Evolutionary conservation across 352 stramenopile genomes (phyloP).

Genomic region (Aphanomyces invadans): DNA sequence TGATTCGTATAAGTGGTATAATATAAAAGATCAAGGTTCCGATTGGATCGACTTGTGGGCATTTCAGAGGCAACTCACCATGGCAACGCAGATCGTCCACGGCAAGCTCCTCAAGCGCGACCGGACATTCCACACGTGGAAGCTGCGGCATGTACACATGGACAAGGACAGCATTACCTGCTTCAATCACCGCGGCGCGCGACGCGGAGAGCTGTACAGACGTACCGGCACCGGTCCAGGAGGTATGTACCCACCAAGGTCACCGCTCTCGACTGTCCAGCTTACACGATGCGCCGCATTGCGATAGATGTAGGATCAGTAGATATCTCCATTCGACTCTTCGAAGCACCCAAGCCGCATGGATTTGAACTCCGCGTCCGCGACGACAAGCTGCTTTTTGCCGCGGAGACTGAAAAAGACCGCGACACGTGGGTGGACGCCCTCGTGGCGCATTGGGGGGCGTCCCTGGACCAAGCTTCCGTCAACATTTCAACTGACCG

Average conservation of each 20-base stretch:
- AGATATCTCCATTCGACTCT: slow-evolving; percentile 57
- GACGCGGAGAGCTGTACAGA: slow-evolving; percentile 4
- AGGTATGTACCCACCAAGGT: background rate
- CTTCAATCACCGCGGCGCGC: slow-evolving; percentile 9
- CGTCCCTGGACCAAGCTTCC: slow-evolving; percentile 5
- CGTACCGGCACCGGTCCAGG: background rate
- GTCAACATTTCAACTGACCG: slow-evolving; percentile 20
- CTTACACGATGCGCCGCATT: background rate
- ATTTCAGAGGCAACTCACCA: background rate
- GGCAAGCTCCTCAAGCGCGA: slow-evolving; percentile 54
- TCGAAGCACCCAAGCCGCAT: slow-evolving; percentile 61
- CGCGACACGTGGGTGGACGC: slow-evolving; percentile 71
- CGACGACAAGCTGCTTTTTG: slow-evolving; percentile 71
- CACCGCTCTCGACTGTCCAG: background rate
- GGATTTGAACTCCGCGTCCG: slow-evolving; percentile 70
- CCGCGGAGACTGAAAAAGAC: slow-evolving; percentile 58
- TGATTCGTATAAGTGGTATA: too few relatives aligned
- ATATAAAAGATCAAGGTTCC: too few relatives aligned
- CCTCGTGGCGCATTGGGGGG: slow-evolving; percentile 31
- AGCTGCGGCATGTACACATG: slow-evolving; percentile 73
- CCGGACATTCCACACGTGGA: slow-evolving; percentile 74
- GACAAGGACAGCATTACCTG: slow-evolving; percentile 28
- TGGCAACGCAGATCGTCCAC: background rate
- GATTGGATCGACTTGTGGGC: too few relatives aligned
- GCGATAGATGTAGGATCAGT: background rate